Base-by-base conservation (phyloP, 2,329 filamentous ascomycete species). In the Paraconiothyrium brasiliense region DNA sequence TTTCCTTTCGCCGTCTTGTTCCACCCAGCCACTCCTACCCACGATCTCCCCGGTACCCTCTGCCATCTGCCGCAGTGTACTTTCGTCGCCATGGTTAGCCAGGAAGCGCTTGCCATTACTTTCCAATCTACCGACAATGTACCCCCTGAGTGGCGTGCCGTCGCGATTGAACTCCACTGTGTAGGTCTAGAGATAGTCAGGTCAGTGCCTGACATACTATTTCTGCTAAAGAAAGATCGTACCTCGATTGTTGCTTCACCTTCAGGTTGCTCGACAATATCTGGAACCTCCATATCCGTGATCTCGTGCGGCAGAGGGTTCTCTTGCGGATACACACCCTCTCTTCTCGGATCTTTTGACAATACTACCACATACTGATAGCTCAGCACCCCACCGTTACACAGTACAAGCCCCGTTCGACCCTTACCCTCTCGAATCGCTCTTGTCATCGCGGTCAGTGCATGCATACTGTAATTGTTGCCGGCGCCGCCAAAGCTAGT, bases 381-480 rank as follows among this genome's bases (percentile, higher is more conserved):
- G 0, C 86, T 89, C n/a, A 89, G 65, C 34, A 87, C 81, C 0
- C 89, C 89, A 0, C 89, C 89, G 67, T 91, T 91, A 1, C 88
- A 89, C 14, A 91, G 82, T 4, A 91, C 79, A 0, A 91, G 73
- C 1, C 87, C 89, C 14, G 80, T 84, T 3, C 74, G 79, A 1
- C 79, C 80, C 27, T 78, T 80, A 0, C 80, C 79, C 9, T 71
- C 69, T 10, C 87, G 81, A 3, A 90, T 72, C 58, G 83, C 13
- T 79, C 85, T 80, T 80, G 69, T 70, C 70, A 76, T 74, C 41
- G 73, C 74, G 6, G 75, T 77, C 46, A 79, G 57, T 27, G 77
- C 87, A 77, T 91, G 89, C 84, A 90, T 87, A 0, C 87, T 89
- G 62, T 91, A 91, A 58, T 91, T 91, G 64, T 91, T 91, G 0